These are phyloP conservation scores for Cyclotella atomus DNA, from an alignment of 108 stramenopile genomes.

Conservation along the genomic window DNA sequence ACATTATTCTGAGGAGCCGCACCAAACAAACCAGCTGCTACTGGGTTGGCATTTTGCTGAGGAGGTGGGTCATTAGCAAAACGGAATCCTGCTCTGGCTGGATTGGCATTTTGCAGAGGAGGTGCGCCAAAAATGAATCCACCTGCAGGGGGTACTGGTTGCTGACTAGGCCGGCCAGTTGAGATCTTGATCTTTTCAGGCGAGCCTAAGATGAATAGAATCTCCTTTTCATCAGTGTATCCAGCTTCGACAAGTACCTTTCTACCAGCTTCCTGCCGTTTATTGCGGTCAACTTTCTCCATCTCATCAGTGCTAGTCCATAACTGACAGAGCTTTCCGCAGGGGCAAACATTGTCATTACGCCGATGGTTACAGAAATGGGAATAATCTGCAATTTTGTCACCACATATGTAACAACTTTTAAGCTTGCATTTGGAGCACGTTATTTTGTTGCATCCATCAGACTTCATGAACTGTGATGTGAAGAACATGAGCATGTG, in stretches of 20 bases:
- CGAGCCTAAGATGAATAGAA: constrained; percentile 13
- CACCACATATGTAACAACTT: constrained; percentile 23
- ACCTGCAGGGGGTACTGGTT: background rate
- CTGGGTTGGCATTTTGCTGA: background rate
- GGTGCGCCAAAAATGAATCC: background rate
- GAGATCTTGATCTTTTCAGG: background rate
- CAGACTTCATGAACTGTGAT: constrained; percentile 21
- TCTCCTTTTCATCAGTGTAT: constrained; percentile 14
- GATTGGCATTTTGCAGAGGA: background rate
- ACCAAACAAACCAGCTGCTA: background rate
- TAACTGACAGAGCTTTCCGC: constrained; percentile 20
- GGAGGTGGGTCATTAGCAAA: background rate
- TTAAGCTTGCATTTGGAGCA: constrained; percentile 11
- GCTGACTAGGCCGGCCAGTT: background rate
- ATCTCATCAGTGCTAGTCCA: constrained; percentile 17
- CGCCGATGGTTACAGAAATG: constrained; percentile 27
- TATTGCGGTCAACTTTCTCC: constrained; percentile 13
- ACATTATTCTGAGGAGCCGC: background rate
- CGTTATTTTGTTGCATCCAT: constrained; percentile 26
- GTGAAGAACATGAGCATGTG: background rate
- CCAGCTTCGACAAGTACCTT: constrained; percentile 19
- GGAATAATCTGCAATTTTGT: constrained; percentile 18
- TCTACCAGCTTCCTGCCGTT: constrained; percentile 23
- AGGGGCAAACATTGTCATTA: background rate
- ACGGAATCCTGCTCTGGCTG: background rate